These are phyloP conservation scores for Candida coquimbonensis DNA, from an alignment of 805 yeast genomes.

Conservation along the genomic window DNA sequence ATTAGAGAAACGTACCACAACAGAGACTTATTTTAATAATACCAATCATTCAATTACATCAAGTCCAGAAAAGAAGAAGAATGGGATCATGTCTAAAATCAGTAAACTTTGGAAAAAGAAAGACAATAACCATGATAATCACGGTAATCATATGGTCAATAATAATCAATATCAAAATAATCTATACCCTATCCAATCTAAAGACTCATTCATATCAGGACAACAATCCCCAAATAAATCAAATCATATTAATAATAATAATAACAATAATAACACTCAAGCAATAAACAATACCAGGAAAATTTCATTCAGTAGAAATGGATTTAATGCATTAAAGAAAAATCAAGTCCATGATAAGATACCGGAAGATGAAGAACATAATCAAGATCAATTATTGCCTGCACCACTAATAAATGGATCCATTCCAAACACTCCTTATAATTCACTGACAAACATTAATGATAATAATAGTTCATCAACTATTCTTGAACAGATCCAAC, in stretches of 20 bases:
- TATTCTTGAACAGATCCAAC: background rate
- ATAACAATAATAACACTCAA: background rate
- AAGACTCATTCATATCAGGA: constrained; percentile 1
- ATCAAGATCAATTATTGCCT: background rate
- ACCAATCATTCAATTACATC: constrained; percentile 4
- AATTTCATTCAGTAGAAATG: background rate
- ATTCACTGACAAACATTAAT: too few species aligned
- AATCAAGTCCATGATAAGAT: constrained; percentile 1
- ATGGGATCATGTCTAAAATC: constrained; percentile 26
- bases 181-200: background rate
- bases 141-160: too few species aligned
- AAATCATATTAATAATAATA: background rate
- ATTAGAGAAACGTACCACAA: background rate
- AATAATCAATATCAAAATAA: background rate
- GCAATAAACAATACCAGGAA: background rate
- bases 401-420: background rate
- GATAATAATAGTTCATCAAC: background rate
- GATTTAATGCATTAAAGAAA: constrained; percentile 3
- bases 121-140: constrained; percentile 4
- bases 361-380: background rate
- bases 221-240: constrained; percentile 1
- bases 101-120: constrained; percentile 27
- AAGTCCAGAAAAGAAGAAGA: constrained; percentile 24
- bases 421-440: too few species aligned
- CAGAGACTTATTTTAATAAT: background rate